These are phyloP conservation scores for Beauveria australis DNA, from an alignment of 2,329 filamentous ascomycete genomes.

Conservation along the genomic window DNA sequence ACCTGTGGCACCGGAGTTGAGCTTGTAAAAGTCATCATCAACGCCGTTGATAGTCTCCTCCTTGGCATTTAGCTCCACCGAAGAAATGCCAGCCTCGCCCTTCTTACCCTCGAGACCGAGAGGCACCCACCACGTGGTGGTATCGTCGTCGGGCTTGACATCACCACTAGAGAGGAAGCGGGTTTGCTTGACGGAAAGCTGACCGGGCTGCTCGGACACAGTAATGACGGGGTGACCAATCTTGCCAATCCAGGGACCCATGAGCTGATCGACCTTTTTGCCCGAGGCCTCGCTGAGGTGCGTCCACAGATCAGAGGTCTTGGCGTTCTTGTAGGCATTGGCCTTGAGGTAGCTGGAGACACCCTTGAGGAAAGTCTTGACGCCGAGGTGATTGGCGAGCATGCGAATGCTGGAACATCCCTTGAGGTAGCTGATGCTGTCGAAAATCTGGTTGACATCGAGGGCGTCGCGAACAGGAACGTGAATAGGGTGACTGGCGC, in stretches of 20 bases:
- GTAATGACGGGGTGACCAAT: conserved; percentile 91
- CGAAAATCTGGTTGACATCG: conserved; percentile 97
- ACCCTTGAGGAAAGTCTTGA: conserved; percentile 81
- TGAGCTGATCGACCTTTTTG: conserved; percentile 76
- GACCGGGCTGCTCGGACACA: conserved; percentile 72
- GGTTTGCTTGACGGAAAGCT: conserved; percentile 75
- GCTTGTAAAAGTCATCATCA: conserved; percentile 78
- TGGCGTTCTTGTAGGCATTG: conserved; percentile 84
- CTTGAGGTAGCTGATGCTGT: conserved; percentile 93
- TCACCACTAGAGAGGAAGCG: conserved; percentile 90
- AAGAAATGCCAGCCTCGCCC: conserved; percentile 52
- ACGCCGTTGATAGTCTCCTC: conserved; percentile 68
- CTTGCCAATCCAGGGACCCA: conserved; percentile 92
- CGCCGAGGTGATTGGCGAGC: conserved; percentile 83
- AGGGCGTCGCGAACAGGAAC: conserved; percentile 89
- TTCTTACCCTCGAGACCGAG: conserved; percentile 73
- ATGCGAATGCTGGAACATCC: conserved; percentile 95
- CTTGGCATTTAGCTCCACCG: conserved; percentile 65
- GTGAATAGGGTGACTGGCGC: conserved; percentile 91
- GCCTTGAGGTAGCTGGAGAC: conserved; percentile 83
- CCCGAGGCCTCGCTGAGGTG: conserved; percentile 82
- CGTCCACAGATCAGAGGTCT: conserved; percentile 83
- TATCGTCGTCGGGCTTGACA: conserved; percentile 81
- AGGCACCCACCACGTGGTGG: conserved; percentile 93
- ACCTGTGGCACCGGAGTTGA: conserved; percentile 82